Evolutionary conservation across 2,329 filamentous ascomycete genomes (phyloP).

Genomic region (Arthroderma uncinatum): DNA sequence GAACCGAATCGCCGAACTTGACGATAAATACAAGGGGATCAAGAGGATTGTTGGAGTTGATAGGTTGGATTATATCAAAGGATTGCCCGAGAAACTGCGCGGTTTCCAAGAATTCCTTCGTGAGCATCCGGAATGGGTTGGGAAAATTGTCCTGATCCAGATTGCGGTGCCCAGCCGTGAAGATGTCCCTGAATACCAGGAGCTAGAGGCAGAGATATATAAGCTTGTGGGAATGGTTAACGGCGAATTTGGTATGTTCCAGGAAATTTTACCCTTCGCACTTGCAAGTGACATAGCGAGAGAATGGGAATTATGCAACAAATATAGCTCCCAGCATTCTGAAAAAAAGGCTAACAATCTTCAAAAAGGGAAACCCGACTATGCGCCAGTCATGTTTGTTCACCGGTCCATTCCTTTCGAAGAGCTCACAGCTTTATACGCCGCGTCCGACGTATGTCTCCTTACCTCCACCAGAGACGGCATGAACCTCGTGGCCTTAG

Average conservation of each 20-base stretch:
- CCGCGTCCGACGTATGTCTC: conserved; percentile 74
- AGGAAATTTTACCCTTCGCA: too few species aligned
- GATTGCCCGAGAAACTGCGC: conserved; percentile 85
- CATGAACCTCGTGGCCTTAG: conserved; percentile 95
- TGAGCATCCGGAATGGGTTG: conserved; percentile 79
- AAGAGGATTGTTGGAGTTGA: conserved; percentile 93
- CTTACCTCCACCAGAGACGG: conserved; percentile 85
- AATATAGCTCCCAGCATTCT: background rate
- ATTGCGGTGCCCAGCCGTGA: conserved; percentile 81
- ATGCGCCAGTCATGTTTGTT: conserved; percentile 92
- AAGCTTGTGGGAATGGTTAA: conserved; percentile 88
- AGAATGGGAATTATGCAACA: too few species aligned
- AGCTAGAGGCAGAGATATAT: conserved; percentile 76
- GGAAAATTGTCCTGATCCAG: conserved; percentile 86
- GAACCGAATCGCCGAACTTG: conserved; percentile 59
- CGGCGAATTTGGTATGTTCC: conserved; percentile 58
- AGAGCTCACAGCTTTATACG: conserved; percentile 85
- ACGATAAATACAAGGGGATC: conserved; percentile 67
- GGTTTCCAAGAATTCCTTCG: conserved; percentile 89
- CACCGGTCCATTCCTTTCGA: conserved; percentile 90
- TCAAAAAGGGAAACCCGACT: conserved; percentile 63
- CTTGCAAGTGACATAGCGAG: too few species aligned
- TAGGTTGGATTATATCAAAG: conserved; percentile 78
- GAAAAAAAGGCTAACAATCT: background rate
- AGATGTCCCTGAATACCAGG: conserved; percentile 62